Percentiles rank a stretch among this genome's conserved stretches.
Conservation (phyloP, 208 protist species). For the Angomonas ambiguus region DNA sequence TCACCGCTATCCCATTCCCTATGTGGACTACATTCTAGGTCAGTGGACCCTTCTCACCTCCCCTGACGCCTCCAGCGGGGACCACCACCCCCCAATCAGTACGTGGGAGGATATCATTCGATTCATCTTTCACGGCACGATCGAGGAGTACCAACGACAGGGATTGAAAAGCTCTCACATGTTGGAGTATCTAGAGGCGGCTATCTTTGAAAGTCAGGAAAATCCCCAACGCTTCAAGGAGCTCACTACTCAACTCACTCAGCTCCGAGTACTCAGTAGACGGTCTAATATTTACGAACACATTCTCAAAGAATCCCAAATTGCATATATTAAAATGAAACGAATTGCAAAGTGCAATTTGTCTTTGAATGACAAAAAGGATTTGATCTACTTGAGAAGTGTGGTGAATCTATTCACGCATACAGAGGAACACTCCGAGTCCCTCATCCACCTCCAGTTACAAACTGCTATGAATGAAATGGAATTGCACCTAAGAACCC, state of each 20-base stretch:
- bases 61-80: neutral
- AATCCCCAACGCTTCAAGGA: neutral
- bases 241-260: slow-evolving; percentile 28
- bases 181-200: slow-evolving; percentile 46
- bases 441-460: slow-evolving; percentile 53
- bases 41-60: slow-evolving; percentile 31
- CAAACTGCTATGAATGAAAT: slow-evolving; percentile 46
- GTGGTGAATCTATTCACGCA: slow-evolving; percentile 30
- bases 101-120: slow-evolving; percentile 40
- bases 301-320: slow-evolving; percentile 43
- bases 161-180: slow-evolving; percentile 31
- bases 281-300: slow-evolving; percentile 33
- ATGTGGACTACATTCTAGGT: slow-evolving; percentile 32
- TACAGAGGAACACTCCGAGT: slow-evolving; percentile 52
- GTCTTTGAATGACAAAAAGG: slow-evolving; percentile 20
- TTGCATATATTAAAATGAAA: slow-evolving; percentile 33
- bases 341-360: slow-evolving; percentile 20
- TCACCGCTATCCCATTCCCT: slow-evolving; percentile 40
- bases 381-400: slow-evolving; percentile 31
- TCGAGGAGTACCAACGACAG: slow-evolving; percentile 26
- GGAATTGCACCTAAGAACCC: slow-evolving; percentile 45
- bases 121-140: slow-evolving; percentile 31
- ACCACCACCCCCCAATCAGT: slow-evolving; percentile 3
- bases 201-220: slow-evolving; percentile 21
- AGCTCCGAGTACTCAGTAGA: slow-evolving; percentile 45